A percentile compares a stretch with the other conserved stretches of the same genome.
Conservation (phyloP, 1,284 basidiomycete genomes). For the Cystobasidium slooffiae region DNA sequence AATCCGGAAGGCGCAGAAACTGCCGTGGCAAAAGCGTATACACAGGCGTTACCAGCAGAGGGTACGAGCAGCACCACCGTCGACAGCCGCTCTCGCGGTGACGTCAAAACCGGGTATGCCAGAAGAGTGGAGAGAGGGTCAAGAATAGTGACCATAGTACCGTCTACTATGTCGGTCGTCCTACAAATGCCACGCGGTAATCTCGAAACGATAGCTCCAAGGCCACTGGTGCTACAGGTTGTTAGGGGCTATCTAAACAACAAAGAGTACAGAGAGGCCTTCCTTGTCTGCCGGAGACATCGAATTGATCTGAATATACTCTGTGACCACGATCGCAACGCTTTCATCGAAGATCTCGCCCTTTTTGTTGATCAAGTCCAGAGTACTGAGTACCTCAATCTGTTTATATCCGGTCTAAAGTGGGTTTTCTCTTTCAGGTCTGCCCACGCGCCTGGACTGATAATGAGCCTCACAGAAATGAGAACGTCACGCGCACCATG, state of each 20-base stretch:
- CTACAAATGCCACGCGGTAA: slow-evolving; percentile 98
- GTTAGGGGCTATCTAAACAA: slow-evolving; percentile 51
- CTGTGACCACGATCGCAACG: slow-evolving; percentile 73
- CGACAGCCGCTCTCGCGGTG: not conserved
- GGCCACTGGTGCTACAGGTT: slow-evolving; percentile 85
- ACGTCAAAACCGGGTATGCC: slow-evolving; percentile 52
- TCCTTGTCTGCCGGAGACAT: slow-evolving; percentile 88
- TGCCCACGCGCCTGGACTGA: not conserved
- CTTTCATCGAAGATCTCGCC: slow-evolving; percentile 70
- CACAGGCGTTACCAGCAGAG: not conserved
- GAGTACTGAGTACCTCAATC: slow-evolving; percentile 89
- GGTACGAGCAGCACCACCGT: not conserved
- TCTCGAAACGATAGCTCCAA: slow-evolving; percentile 90
- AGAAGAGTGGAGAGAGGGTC: slow-evolving; percentile 84
- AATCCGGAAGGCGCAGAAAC: slow-evolving; percentile 62
- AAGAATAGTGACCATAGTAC: slow-evolving; percentile 79
- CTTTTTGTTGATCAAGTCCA: slow-evolving; percentile 81
- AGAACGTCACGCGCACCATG: slow-evolving; percentile 57
- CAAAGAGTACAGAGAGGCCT: slow-evolving; percentile 75
- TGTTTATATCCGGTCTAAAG: slow-evolving; percentile 87
- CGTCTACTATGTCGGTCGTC: slow-evolving; percentile 84
- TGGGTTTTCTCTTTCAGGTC: slow-evolving; percentile 58
- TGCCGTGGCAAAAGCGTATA: slow-evolving; percentile 53
- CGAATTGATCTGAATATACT: slow-evolving; percentile 88
- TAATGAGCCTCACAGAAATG: slow-evolving; percentile 51